phyloP scores from a whole-genome alignment of 768 basidiomycete species.

The Amanita muscaria region DNA sequence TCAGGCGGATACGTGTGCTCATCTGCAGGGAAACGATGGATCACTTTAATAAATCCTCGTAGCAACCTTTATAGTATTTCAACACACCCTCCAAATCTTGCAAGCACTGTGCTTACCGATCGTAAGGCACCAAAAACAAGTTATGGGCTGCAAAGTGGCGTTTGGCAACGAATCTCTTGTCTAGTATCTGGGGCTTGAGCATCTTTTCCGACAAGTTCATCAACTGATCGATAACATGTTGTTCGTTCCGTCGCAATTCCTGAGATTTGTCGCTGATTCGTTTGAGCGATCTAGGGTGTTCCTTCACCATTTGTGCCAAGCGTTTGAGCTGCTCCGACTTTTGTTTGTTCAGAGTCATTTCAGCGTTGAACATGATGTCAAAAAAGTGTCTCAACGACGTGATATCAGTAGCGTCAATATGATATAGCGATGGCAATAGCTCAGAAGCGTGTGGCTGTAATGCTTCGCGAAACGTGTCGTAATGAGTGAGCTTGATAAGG shows the following conservation, averaged over 20 bases:
- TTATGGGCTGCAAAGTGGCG: slow-evolving; percentile 13
- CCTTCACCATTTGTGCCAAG: slow-evolving; percentile 14
- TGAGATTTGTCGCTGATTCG: slow-evolving; percentile 13
- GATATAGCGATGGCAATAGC: slow-evolving; percentile 8
- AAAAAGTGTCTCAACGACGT: slow-evolving; percentile 11
- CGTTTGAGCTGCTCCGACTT: slow-evolving; percentile 17
- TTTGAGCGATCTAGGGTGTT: slow-evolving; percentile 14
- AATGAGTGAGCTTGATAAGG: slow-evolving; percentile 10
- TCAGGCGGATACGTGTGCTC: slow-evolving; percentile 9
- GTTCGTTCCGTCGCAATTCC: slow-evolving; percentile 12
- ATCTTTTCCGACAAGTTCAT: slow-evolving; percentile 11
- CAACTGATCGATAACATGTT: slow-evolving; percentile 12
- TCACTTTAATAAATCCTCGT: slow-evolving; percentile 16
- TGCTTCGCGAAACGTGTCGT: slow-evolving; percentile 9
- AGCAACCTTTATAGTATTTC: no score
- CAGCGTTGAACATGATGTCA: slow-evolving; percentile 13
- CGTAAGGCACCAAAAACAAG: slow-evolving; percentile 19
- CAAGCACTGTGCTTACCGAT: no score
- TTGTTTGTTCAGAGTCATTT: slow-evolving; percentile 12
- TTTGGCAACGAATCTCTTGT: slow-evolving; percentile 9
- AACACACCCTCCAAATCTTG: no score
- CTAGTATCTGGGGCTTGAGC: slow-evolving; percentile 13
- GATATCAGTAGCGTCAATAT: slow-evolving; percentile 10
- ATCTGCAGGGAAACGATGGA: slow-evolving; percentile 12
- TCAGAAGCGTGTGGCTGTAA: no score